Evolutionary conservation across 805 yeast species (phyloP), one percentile per base, ranked within the genome.

Genomic region (Saturnispora zaruensis): DNA sequence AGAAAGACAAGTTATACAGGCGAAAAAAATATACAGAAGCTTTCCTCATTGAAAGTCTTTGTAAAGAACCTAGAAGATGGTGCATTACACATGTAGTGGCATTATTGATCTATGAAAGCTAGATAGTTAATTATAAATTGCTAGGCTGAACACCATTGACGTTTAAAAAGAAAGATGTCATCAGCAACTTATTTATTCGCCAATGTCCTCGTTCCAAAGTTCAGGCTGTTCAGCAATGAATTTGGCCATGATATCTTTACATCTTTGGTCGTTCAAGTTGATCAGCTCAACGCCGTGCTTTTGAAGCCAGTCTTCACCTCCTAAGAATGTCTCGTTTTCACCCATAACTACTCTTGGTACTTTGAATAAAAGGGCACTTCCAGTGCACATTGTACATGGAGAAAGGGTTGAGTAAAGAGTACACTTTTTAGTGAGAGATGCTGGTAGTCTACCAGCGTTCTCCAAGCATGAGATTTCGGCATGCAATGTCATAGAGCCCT

Each of bases 331-430:
- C 49, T 69, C 77, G 67, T 89, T 89, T 64, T 91, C 99, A 28
- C 96, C 96, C 66, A 89, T 59, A 0, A 91, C 97, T 40, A 87
- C 84, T 55, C 97, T 75, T 59, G 83, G 82, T 57, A 91, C 76
- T 38, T 96, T 96, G 68, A 89, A 91, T 74, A 91, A 72, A 47
- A 91, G 61, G 55, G 91, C 85, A 5, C 97, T 95, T 20, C 98
- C 98, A 4, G 93, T 79, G 65, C 98, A 91, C 97, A 91, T 91
- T 57, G 82, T 76, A 65, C 98, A 91, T 3, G 98, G 97, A 6
- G 96, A 86, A 56, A 91, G 71, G 0, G 96, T 86, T 28, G 97
- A 89, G 69, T 89, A 91, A 77, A 88, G 77, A 21, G 98, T 93
- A 58, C 96, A 84, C 54, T 82, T 76, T 60, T 84, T 85, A 71